These are phyloP conservation scores for Acanthamoeba healyi DNA, from an alignment of 208 protist genomes.

Conservation along the genomic window DNA sequence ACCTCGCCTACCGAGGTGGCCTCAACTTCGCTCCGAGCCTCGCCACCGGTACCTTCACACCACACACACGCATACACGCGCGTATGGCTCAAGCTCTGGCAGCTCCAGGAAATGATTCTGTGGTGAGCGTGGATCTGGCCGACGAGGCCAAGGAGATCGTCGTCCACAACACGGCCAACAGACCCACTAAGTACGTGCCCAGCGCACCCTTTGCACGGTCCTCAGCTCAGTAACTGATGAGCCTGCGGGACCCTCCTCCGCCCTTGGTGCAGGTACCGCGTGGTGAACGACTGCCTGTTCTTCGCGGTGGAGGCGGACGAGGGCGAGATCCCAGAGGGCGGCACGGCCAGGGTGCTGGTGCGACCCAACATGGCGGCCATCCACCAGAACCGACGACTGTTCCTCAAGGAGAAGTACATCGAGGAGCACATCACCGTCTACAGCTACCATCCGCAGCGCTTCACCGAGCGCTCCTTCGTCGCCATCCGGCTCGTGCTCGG, in stretches of 20 bases:
- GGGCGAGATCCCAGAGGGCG: neutral
- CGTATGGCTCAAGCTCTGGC: too few species aligned
- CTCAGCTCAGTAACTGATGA: too few species aligned
- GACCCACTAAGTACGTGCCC: neutral
- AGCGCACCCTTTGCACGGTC: too few species aligned
- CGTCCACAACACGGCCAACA: neutral
- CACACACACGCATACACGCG: too few species aligned
- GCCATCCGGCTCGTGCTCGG: conserved; percentile 76
- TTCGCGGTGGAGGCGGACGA: conserved; percentile 9
- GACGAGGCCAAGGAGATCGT: neutral
- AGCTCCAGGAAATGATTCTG: neutral
- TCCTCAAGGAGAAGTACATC: conserved; percentile 79
- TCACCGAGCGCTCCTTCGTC: conserved; percentile 75
- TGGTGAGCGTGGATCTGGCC: neutral
- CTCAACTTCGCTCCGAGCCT: neutral
- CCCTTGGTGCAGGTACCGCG: conserved; percentile 48
- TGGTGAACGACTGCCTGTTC: conserved; percentile 54
- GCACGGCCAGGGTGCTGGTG: neutral
- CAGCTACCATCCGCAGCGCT: conserved; percentile 31
- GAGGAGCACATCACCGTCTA: conserved; percentile 84
- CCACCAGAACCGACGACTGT: conserved; percentile 12
- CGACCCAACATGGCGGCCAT: conserved; percentile 33
- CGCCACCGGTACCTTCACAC: too few species aligned
- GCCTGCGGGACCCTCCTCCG: too few species aligned
- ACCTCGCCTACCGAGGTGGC: conserved; percentile 72